phyloP scores from a whole-genome alignment of 176 grass and related monocot genomes.

The Stipa capillata region DNA sequence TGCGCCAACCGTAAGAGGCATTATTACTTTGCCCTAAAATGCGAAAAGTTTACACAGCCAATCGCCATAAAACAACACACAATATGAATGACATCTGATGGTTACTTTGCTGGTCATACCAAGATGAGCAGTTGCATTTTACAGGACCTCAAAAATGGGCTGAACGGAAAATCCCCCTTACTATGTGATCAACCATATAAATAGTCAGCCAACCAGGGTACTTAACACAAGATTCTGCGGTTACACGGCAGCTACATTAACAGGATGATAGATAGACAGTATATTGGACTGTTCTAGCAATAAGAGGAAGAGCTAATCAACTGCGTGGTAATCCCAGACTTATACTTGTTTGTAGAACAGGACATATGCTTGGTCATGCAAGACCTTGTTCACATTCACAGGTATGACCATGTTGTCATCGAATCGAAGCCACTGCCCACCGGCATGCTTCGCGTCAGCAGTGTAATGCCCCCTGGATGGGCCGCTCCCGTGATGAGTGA shows the following conservation, averaged over 20 bases:
- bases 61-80: background rate
- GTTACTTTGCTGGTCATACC: constrained; percentile 23
- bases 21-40: background rate
- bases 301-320: constrained; percentile 15
- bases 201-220: constrained; percentile 11
- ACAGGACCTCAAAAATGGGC: constrained; percentile 49
- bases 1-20: background rate
- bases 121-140: constrained; percentile 43
- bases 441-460: constrained; percentile 53
- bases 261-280: constrained; percentile 12
- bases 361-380: constrained; percentile 80
- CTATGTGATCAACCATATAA: constrained; percentile 22
- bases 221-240: constrained; percentile 27
- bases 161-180: constrained; percentile 5
- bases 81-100: constrained; percentile 12
- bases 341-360: constrained; percentile 88
- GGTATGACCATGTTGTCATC: constrained; percentile 50
- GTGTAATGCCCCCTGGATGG: constrained; percentile 81
- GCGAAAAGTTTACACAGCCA: background rate
- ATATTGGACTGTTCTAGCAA: constrained; percentile 22
- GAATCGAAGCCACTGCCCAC: constrained; percentile 64
- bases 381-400: constrained; percentile 39
- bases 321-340: background rate
- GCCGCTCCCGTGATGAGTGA: constrained; percentile 77
- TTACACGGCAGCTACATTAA: constrained; percentile 31